These are phyloP conservation scores for Trichoderma citrinoviride DNA, from an alignment of 2,329 filamentous ascomycete genomes.

Conservation along the genomic window DNA sequence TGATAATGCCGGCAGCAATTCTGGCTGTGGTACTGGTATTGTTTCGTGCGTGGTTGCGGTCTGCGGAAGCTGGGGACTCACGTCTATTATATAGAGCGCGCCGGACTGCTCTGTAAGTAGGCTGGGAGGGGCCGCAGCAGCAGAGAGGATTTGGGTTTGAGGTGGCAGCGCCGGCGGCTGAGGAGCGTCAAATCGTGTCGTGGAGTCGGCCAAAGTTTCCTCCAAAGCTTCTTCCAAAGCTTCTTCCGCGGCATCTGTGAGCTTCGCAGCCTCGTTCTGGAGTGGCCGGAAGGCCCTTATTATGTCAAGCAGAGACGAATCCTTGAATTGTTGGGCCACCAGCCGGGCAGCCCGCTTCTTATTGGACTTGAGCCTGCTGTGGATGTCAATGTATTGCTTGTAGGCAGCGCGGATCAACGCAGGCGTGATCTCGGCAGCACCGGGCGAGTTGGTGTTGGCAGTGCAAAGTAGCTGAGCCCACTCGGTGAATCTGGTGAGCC, in stretches of 20 bases:
- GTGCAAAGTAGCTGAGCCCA: constrained; percentile 35
- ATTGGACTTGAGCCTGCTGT: constrained; percentile 32
- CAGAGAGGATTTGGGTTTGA: background rate
- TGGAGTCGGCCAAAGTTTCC: background rate
- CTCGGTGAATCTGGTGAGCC: constrained; percentile 37
- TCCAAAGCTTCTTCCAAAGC: background rate
- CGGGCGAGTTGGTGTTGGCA: constrained; percentile 27
- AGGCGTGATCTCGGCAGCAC: constrained; percentile 28
- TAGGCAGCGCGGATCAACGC: constrained; percentile 30
- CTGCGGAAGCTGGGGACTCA: background rate
- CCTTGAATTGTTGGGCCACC: constrained; percentile 30
- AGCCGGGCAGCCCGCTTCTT: constrained; percentile 36
- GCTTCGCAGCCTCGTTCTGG: background rate
- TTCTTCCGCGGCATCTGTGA: background rate
- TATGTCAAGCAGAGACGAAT: constrained; percentile 26
- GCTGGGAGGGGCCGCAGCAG: background rate
- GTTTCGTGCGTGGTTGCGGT: background rate
- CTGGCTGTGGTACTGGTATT: background rate
- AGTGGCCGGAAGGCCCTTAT: constrained; percentile 24
- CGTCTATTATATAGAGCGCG: constrained; percentile 6
- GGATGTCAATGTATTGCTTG: constrained; percentile 32
- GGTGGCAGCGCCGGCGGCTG: background rate
- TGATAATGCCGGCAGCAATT: background rate
- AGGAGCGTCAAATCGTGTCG: background rate
- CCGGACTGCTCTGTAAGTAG: background rate